These are phyloP conservation scores for Phytophthora ramorum DNA, from an alignment of 352 stramenopile species.

Conservation along the genomic window DNA sequence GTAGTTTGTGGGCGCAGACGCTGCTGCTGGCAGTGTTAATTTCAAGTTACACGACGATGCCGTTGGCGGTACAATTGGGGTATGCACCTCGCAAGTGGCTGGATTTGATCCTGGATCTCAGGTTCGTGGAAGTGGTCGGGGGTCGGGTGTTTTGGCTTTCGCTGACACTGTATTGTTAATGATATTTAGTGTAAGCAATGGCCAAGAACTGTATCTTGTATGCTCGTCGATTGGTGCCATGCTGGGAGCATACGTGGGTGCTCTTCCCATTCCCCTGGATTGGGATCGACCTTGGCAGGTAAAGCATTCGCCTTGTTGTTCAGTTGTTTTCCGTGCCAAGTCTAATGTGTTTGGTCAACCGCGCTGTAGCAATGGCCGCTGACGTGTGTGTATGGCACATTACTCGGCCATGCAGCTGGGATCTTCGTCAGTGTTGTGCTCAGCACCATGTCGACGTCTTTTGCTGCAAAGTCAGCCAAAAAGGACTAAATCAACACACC, in stretches of 20 bases:
- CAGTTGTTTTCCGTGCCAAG: neutral
- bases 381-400: constrained; percentile 79
- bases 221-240: constrained; percentile 63
- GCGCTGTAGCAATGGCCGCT: constrained; percentile 81
- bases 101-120: constrained; percentile 60
- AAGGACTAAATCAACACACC: constrained; percentile 23
- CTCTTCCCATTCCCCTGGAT: constrained; percentile 83
- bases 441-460: constrained; percentile 11
- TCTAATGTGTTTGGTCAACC: too few species aligned
- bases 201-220: constrained; percentile 56
- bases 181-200: constrained; percentile 42
- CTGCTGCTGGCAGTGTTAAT: constrained; percentile 68
- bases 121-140: constrained; percentile 27
- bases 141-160: neutral
- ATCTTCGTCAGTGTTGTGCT: constrained; percentile 37
- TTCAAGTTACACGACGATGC: constrained; percentile 52
- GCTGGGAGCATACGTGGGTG: constrained; percentile 75
- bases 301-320: constrained; percentile 1
- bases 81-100: constrained; percentile 48
- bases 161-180: neutral
- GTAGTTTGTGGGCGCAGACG: constrained; percentile 70
- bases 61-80: constrained; percentile 52
- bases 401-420: constrained; percentile 57
- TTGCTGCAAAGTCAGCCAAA: constrained; percentile 24
- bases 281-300: constrained; percentile 92